phyloP scores from a whole-genome alignment of 2,329 filamentous ascomycete species.

The Xylariaceae sp. region DNA sequence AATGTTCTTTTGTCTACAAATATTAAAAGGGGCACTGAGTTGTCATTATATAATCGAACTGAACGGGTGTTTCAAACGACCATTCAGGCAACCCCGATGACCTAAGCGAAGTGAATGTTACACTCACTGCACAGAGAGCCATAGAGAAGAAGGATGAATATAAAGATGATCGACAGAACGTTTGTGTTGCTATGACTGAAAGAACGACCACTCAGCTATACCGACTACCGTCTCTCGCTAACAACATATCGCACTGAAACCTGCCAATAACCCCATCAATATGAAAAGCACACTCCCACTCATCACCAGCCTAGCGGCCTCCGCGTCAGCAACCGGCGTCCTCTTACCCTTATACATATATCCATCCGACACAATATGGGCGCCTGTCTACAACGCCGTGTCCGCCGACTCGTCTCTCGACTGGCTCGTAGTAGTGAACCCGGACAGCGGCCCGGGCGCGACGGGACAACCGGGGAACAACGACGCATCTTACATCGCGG shows the following conservation, averaged over 20 bases:
- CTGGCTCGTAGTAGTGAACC: conserved; percentile 26
- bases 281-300: conserved; percentile 2
- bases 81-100: too few relatives aligned
- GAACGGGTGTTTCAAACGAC: too few relatives aligned
- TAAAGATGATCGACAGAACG: too few relatives aligned
- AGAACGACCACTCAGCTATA: too few relatives aligned
- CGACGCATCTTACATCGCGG: conserved; percentile 32
- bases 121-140: too few relatives aligned
- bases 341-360: conserved; percentile 13
- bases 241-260: background rate
- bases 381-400: conserved; percentile 7
- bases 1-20: too few relatives aligned
- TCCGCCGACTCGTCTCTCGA: background rate
- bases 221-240: too few relatives aligned
- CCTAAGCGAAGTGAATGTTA: too few relatives aligned
- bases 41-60: too few relatives aligned
- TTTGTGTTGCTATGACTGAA: too few relatives aligned
- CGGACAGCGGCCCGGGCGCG: conserved; percentile 30
- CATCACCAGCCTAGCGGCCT: conserved; percentile 1
- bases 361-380: conserved; percentile 10
- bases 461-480: conserved; percentile 22
- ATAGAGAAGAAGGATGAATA: too few relatives aligned
- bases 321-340: conserved; percentile 9
- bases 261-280: background rate
- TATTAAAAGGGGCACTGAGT: too few relatives aligned